Base-by-base conservation (phyloP, 2,329 filamentous ascomycete genomes). In the Trichophyton mentagrophytes region DNA sequence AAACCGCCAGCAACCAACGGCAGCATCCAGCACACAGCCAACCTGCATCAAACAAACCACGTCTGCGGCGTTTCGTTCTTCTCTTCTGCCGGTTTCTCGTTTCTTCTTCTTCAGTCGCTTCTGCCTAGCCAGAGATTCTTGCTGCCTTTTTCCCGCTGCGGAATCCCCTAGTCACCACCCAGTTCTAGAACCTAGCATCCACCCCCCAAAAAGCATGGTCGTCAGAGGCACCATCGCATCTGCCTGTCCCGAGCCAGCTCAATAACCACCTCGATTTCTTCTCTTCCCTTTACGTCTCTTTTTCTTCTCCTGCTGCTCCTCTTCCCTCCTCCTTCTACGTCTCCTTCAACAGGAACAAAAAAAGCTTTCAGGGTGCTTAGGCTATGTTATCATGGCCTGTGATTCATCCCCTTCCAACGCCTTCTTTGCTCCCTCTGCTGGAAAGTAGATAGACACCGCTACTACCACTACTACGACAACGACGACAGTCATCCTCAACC, bases 381-480 rank as follows among this genome's bases (percentile, higher is more conserved):
- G 40, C 57, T 22, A 59, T 60, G 67, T 72, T 71, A 76, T 73
- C 71, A 76, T 76, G 74, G 73, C 69, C 69, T 61, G 66, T 70
- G 67, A 64, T 60, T 66, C 62, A 62, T 64, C 61, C 33, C 61
- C 60, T 65, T 65, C 65, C 64, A 65, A 64, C 64, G 68, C 67
- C 66, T 64, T 66, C 63, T 66, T 67, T 65, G 65, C 67, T 65
- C 70, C 68, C 66, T 68, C 68, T 68, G 71, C 70, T 67, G 74
- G 67, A 74, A 67, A 66, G 65, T 55, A 55, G 49, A 55, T 55
- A 55, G 49, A 55, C 40, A 44, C 30, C 49, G 30, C 49, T 55
- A 68, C 53, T 61, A 65, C 57, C 11, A 38, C 33, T 11, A 38
- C 33, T 3, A 38, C 33, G 9, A 13, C 33, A n/a, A n/a, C n/a